Percentiles rank a stretch among this genome's conserved stretches.
phyloP scores from a whole-genome alignment of 1,284 basidiomycete genomes.

The Sanghuangporus sanghuang region DNA sequence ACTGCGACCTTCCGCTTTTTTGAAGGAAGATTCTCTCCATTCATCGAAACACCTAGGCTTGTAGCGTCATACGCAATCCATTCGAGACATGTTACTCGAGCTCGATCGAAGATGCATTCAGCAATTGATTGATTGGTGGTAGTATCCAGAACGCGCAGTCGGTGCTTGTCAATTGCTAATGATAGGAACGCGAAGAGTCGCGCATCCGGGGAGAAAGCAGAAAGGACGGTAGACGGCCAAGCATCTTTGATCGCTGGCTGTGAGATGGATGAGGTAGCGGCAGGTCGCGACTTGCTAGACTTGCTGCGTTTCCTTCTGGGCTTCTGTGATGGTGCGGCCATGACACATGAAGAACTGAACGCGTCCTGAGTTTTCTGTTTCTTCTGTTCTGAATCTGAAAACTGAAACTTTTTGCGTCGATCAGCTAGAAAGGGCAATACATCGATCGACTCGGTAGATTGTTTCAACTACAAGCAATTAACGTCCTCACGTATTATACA shows the following conservation, averaged over 20 bases:
- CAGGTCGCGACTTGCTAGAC: slow-evolving; percentile 46
- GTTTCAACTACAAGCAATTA: not conserved
- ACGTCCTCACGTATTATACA: not conserved
- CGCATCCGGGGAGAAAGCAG: slow-evolving; percentile 58
- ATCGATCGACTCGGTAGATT: not conserved
- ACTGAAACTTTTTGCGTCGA: slow-evolving; percentile 7
- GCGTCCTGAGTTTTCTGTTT: not conserved
- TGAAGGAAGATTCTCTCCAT: slow-evolving; percentile 26
- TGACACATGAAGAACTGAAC: slow-evolving; percentile 17
- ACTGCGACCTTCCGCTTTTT: slow-evolving; percentile 37
- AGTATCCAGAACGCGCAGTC: slow-evolving; percentile 63
- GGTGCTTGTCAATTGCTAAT: slow-evolving; percentile 69
- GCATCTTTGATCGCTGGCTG: slow-evolving; percentile 51
- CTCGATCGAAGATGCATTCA: slow-evolving; percentile 53
- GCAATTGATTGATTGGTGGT: slow-evolving; percentile 48
- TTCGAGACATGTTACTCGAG: slow-evolving; percentile 47
- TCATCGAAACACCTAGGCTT: slow-evolving; percentile 27
- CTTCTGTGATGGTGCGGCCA: slow-evolving; percentile 39
- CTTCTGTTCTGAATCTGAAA: not conserved
- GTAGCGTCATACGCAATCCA: slow-evolving; percentile 43
- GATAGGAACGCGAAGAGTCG: slow-evolving; percentile 61
- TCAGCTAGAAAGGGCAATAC: not conserved
- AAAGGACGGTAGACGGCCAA: slow-evolving; percentile 40
- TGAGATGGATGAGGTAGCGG: slow-evolving; percentile 52
- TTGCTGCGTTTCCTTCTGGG: slow-evolving; percentile 48